A percentile compares a stretch with the other conserved stretches of the same genome.
These are phyloP conservation scores for Cyclocybe aegerita DNA, from an alignment of 768 basidiomycete genomes.

Conservation along the genomic window DNA sequence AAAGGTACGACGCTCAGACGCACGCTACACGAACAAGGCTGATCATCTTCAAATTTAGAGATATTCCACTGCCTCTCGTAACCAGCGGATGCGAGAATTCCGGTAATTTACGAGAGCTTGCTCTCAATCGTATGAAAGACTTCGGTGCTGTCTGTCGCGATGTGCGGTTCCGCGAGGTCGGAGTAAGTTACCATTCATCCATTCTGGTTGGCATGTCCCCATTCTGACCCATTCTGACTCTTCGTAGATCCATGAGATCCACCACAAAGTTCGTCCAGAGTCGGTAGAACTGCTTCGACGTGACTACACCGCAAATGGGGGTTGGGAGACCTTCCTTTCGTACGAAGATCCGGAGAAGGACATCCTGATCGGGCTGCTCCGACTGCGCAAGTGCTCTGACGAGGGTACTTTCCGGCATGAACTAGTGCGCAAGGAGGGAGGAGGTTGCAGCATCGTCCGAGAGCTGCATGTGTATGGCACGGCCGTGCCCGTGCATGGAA, in stretches of 20 bases:
- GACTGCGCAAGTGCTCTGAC: conserved; percentile 92
- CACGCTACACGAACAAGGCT: conserved; percentile 11
- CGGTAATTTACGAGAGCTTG: conserved; percentile 94
- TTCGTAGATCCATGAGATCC: conserved; percentile 92
- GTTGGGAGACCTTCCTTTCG: conserved; percentile 99
- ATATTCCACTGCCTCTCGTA: conserved; percentile 95
- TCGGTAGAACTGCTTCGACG: conserved; percentile 92
- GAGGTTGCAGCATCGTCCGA: conserved; percentile 88
- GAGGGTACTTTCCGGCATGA: conserved; percentile 97
- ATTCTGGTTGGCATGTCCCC: neutral
- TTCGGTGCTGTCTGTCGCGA: conserved; percentile 98
- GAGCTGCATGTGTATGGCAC: conserved; percentile 98
- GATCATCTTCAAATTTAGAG: conserved; percentile 47
- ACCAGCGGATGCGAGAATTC: conserved; percentile 97
- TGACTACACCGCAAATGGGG: conserved; percentile 96
- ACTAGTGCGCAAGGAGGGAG: conserved; percentile 71
- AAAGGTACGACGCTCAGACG: conserved; percentile 55
- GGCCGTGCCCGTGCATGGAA: conserved; percentile 93
- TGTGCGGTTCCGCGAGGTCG: conserved; percentile 97
- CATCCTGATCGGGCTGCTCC: conserved; percentile 90
- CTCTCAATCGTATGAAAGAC: conserved; percentile 97
- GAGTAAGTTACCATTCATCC: conserved; percentile 51
- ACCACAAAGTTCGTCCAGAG: conserved; percentile 95
- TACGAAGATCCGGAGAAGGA: conserved; percentile 98
- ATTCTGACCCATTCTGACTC: conserved; percentile 7